Evolutionary conservation across 106 monocot species (phyloP).

Genomic region (Dendrobium chrysotoxum): DNA sequence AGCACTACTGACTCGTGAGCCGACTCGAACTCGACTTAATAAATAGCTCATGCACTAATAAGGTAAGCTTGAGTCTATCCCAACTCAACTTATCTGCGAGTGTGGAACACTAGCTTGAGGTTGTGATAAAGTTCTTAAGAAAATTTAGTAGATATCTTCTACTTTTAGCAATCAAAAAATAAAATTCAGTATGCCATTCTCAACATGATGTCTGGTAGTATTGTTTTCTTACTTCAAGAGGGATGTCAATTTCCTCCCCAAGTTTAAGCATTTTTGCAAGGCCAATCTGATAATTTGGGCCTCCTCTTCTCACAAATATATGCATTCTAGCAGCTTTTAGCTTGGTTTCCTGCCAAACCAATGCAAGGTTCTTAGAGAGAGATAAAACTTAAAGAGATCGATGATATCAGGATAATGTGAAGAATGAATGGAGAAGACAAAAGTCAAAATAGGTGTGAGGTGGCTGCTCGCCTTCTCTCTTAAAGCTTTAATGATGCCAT

Average conservation of each 20-base stretch:
- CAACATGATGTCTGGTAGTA: background rate
- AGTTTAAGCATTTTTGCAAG: slow-evolving; percentile 76
- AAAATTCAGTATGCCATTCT: no score
- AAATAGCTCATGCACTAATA: no score
- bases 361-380: background rate
- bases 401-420: background rate
- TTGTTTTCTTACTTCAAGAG: slow-evolving; percentile 58
- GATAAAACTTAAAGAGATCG: background rate
- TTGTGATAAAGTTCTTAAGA: no score
- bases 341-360: slow-evolving; percentile 56
- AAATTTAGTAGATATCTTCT: no score
- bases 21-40: no score
- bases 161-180: no score
- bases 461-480: slow-evolving; percentile 64
- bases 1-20: no score
- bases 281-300: slow-evolving; percentile 86
- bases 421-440: background rate
- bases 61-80: no score
- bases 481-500: slow-evolving; percentile 81
- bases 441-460: no score
- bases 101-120: no score
- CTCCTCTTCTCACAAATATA: slow-evolving; percentile 85
- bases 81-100: no score
- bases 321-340: slow-evolving; percentile 82
- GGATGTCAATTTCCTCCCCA: slow-evolving; percentile 66